phyloP scores from a whole-genome alignment of 2,329 filamentous ascomycete genomes.

The Alternaria sp. region DNA sequence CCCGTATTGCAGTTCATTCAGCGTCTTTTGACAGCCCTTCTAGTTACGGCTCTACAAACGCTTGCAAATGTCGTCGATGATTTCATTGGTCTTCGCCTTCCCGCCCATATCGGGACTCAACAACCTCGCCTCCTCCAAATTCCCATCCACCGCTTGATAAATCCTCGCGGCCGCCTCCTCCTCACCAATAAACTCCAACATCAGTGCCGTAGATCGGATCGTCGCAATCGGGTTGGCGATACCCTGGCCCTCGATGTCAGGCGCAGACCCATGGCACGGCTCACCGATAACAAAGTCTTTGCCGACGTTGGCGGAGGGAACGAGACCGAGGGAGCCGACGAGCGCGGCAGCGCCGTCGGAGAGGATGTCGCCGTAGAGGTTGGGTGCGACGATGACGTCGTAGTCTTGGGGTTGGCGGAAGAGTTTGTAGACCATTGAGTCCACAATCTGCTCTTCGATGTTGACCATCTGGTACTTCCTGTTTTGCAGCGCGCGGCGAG shows the following conservation, averaged over 20 bases:
- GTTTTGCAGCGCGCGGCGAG: slow-evolving; percentile 73
- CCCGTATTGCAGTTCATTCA: too few relatives aligned
- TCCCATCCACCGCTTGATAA: slow-evolving; percentile 89
- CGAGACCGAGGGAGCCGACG: slow-evolving; percentile 88
- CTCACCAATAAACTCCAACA: slow-evolving; percentile 95
- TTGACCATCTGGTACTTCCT: slow-evolving; percentile 73
- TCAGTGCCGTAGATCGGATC: slow-evolving; percentile 85
- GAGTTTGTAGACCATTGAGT: slow-evolving; percentile 99
- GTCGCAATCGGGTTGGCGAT: slow-evolving; percentile 98
- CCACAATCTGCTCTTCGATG: slow-evolving; percentile 97
- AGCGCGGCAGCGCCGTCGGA: slow-evolving; percentile 94
- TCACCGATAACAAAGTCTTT: slow-evolving; percentile 95
- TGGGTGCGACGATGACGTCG: slow-evolving; percentile 97
- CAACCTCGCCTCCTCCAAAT: slow-evolving; percentile 81
- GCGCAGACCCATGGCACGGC: slow-evolving; percentile 95
- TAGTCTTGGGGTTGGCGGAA: slow-evolving; percentile 95
- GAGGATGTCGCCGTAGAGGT: slow-evolving; percentile 96
- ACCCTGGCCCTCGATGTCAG: slow-evolving; percentile 89
- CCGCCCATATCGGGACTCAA: slow-evolving; percentile 92
- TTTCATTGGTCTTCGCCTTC: slow-evolving; percentile 81
- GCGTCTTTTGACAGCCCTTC: too few relatives aligned
- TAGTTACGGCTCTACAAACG: slow-evolving; percentile 64
- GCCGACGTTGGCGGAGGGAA: slow-evolving; percentile 94
- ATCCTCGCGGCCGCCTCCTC: slow-evolving; percentile 86
- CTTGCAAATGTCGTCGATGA: slow-evolving; percentile 84